Conservation (phyloP, 116 monocot species). For the Dioscorea cayenensis region DNA sequence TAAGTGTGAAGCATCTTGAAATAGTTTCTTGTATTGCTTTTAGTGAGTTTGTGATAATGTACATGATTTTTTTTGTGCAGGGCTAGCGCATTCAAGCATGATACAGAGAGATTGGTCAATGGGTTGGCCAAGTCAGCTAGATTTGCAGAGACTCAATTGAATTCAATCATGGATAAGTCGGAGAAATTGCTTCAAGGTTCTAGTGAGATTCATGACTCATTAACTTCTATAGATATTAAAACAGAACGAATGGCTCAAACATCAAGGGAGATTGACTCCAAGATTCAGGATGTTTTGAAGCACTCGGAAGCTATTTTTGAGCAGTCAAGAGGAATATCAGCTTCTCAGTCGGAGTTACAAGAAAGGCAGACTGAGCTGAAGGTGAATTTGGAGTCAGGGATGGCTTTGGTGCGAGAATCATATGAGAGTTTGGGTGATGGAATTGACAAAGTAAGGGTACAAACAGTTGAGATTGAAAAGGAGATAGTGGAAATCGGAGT, state of each 20-base stretch:
- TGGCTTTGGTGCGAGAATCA: constrained; percentile 46
- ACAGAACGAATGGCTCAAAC: constrained; percentile 35
- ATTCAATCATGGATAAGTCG: constrained; percentile 43
- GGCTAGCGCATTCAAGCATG: constrained; percentile 64
- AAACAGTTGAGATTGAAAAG: constrained; percentile 46
- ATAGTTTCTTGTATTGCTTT: not conserved
- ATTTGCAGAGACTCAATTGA: constrained; percentile 53
- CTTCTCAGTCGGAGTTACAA: constrained; percentile 40
- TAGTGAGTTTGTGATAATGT: not conserved
- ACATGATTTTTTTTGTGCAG: constrained; percentile 19
- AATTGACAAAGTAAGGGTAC: constrained; percentile 51
- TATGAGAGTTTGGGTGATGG: constrained; percentile 49
- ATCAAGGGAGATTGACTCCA: constrained; percentile 36
- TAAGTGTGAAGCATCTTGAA: not conserved
- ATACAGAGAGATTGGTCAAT: constrained; percentile 72
- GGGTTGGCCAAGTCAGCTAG: constrained; percentile 50
- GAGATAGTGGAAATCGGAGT: constrained; percentile 51
- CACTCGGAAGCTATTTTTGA: constrained; percentile 56
- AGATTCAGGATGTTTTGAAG: constrained; percentile 47
- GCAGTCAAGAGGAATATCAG: constrained; percentile 51
- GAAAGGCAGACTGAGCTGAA: constrained; percentile 55
- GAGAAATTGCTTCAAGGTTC: constrained; percentile 49
- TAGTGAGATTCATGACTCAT: constrained; percentile 40
- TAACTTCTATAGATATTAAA: constrained; percentile 47
- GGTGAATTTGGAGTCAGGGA: constrained; percentile 40